These are phyloP conservation scores for Cytidiella melzeri DNA, from an alignment of 768 basidiomycete genomes.

Conservation along the genomic window DNA sequence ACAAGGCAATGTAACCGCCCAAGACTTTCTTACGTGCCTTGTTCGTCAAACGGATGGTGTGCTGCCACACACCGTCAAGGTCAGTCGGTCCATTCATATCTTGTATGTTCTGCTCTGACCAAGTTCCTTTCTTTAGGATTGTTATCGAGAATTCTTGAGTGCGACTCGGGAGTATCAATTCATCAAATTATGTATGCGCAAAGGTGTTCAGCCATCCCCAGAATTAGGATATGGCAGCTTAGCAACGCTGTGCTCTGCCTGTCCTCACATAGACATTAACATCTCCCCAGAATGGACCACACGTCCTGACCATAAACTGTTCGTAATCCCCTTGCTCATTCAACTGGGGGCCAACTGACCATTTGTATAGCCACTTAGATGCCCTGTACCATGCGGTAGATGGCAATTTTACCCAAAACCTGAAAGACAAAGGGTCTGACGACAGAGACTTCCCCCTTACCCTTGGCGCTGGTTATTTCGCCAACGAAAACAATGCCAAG, in stretches of 20 bases:
- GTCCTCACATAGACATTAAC: conserved; percentile 16
- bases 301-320: not conserved
- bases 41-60: not conserved
- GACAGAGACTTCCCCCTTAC: conserved; percentile 9
- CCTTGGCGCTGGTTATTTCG: conserved; percentile 12
- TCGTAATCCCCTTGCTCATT: not conserved
- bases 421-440: conserved; percentile 11
- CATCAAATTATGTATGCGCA: not conserved
- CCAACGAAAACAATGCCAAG: conserved; percentile 7
- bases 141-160: conserved; percentile 8
- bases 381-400: conserved; percentile 9
- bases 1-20: conserved; percentile 1
- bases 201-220: not conserved
- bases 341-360: not conserved
- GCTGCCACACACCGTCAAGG: not conserved
- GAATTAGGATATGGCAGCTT: conserved; percentile 3
- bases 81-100: not conserved
- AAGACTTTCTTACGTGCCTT: conserved; percentile 3
- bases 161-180: conserved; percentile 1
- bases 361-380: conserved; percentile 8
- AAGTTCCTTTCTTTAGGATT: conserved; percentile 5
- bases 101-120: not conserved
- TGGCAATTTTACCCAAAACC: conserved; percentile 13
- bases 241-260: conserved; percentile 12
- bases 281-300: conserved; percentile 11